A percentile compares a stretch with the other conserved stretches of the same genome.
Evolutionary conservation across 164 flowering plant genomes (phyloP).

Genomic region (Sedum album): DNA sequence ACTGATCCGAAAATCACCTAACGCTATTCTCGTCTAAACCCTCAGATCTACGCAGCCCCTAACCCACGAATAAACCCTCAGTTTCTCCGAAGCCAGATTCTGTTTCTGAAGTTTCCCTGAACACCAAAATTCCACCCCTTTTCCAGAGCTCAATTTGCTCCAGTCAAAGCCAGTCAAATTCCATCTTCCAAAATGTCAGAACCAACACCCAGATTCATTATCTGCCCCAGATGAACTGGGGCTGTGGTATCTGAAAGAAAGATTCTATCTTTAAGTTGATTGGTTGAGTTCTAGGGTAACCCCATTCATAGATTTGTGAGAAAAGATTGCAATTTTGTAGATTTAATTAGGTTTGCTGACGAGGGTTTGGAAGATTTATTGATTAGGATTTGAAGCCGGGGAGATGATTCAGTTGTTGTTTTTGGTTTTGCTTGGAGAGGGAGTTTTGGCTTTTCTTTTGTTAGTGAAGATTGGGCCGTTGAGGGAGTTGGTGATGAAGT

Average conservation of each 20-base stretch:
- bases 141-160: not conserved
- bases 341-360: not conserved
- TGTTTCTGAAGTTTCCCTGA: not conserved
- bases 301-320: not conserved
- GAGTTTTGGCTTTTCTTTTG: slow-evolving; percentile 57
- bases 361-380: not conserved
- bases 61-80: not conserved
- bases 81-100: not conserved
- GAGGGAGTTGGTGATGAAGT: slow-evolving; percentile 78
- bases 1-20: not conserved
- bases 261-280: not conserved
- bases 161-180: not conserved
- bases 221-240: not conserved
- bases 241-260: not conserved
- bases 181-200: not conserved
- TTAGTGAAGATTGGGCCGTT: slow-evolving; percentile 81
- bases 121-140: not conserved
- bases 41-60: slow-evolving; percentile 7
- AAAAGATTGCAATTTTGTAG: not conserved
- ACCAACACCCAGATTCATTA: not conserved
- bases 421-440: slow-evolving; percentile 67
- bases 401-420: slow-evolving; percentile 82
- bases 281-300: not conserved
- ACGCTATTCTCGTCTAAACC: not conserved
- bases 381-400: slow-evolving; percentile 1